These are phyloP conservation scores for Lachancea dasiensis DNA, from an alignment of 805 yeast genomes.

Conservation along the genomic window DNA sequence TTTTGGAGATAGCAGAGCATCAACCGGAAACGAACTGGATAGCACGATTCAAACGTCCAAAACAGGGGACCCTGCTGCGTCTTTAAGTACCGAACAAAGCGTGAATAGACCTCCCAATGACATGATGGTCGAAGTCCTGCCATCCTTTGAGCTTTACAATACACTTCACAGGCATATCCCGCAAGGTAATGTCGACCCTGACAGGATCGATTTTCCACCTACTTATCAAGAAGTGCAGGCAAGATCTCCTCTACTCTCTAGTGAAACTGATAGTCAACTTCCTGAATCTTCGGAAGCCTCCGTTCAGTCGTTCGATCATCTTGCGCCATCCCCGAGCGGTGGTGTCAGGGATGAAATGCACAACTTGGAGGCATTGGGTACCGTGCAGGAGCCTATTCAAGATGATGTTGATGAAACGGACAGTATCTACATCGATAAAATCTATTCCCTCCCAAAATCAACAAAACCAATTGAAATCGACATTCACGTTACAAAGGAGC, in stretches of 20 bases:
- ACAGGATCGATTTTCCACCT: conserved; percentile 32
- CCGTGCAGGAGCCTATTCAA: conserved; percentile 19
- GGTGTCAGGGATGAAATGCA: conserved; percentile 2
- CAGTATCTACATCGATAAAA: conserved; percentile 45
- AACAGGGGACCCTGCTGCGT: no score
- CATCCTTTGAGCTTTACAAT: conserved; percentile 65
- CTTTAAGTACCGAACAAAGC: no score
- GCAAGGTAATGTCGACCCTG: conserved; percentile 34
- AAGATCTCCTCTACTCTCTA: conserved; percentile 3
- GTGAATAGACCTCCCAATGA: no score
- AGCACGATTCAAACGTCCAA: no score
- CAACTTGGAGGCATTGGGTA: conserved; percentile 9
- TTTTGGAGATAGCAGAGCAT: no score
- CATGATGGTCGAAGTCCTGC: conserved; percentile 47
- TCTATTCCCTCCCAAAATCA: conserved; percentile 43
- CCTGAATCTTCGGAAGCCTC: neutral
- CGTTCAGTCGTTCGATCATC: neutral
- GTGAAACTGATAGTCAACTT: neutral
- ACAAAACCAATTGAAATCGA: conserved; percentile 43
- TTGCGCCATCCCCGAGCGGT: neutral
- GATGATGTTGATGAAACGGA: conserved; percentile 35
- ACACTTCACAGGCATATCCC: conserved; percentile 38
- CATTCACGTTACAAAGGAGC: conserved; percentile 46
- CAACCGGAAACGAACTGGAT: conserved; percentile 3
- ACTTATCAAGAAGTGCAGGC: conserved; percentile 25